phyloP scores from a whole-genome alignment of 805 yeast genomes.

The Candida mattraensis region DNA sequence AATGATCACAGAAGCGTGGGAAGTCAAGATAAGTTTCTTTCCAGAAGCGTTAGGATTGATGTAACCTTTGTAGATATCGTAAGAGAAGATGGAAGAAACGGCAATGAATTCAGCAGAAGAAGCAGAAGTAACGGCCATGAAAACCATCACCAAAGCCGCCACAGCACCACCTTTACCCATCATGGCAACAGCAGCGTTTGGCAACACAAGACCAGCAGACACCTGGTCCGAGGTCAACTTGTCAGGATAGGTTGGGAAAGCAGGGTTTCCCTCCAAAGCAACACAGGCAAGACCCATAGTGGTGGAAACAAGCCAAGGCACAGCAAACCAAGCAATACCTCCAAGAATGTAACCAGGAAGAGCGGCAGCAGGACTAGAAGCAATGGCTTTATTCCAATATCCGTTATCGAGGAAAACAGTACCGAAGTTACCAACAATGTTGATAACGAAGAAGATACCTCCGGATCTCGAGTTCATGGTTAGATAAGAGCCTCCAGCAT shows the following conservation, averaged over 20 bases:
- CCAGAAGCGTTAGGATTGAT: conserved; percentile 78
- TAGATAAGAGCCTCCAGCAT: conserved; percentile 81
- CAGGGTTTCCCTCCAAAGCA: conserved; percentile 64
- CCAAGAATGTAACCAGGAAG: conserved; percentile 87
- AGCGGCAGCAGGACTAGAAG: conserved; percentile 72
- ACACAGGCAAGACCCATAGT: conserved; percentile 86
- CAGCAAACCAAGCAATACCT: conserved; percentile 89
- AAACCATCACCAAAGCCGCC: conserved; percentile 73
- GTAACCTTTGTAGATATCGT: conserved; percentile 81
- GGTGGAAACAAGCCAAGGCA: conserved; percentile 79
- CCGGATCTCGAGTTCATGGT: conserved; percentile 86
- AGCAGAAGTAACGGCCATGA: conserved; percentile 93
- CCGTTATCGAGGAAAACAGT: conserved; percentile 30
- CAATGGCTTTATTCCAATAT: conserved; percentile 43
- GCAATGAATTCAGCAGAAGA: conserved; percentile 90
- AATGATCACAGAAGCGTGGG: conserved; percentile 63
- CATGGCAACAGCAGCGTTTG: conserved; percentile 78
- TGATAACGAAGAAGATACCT: conserved; percentile 87
- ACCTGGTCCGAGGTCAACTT: conserved; percentile 67
- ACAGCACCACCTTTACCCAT: conserved; percentile 89
- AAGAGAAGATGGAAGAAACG: conserved; percentile 80
- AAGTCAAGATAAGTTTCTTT: conserved; percentile 62
- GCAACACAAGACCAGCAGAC: conserved; percentile 76
- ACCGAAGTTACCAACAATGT: conserved; percentile 73
- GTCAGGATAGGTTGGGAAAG: conserved; percentile 80